Percentiles rank a stretch among this genome's conserved stretches.
Conservation (phyloP, 208 protist species). For the Novymonas esmeraldas region DNA sequence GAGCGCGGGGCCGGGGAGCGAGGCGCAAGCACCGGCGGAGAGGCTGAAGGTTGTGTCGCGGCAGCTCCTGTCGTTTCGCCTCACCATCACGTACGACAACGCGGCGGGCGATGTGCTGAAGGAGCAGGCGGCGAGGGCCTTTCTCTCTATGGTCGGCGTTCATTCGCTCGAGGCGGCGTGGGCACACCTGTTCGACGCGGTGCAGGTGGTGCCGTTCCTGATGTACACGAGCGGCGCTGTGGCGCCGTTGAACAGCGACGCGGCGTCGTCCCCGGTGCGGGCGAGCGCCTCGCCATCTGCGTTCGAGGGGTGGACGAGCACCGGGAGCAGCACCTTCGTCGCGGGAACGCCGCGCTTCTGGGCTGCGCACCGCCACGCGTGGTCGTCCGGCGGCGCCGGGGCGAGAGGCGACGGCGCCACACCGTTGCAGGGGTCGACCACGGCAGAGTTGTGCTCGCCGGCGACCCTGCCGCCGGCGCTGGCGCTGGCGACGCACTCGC, state of each 20-base stretch:
- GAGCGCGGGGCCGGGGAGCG: background rate
- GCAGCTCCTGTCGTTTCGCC: conserved; percentile 45
- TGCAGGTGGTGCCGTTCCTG: conserved; percentile 47
- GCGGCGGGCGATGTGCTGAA: conserved; percentile 18
- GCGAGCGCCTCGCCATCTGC: conserved; percentile 5
- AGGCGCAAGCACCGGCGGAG: background rate
- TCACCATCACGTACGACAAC: conserved; percentile 45
- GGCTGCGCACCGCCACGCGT: conserved; percentile 20
- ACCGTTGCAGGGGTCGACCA: conserved; percentile 21
- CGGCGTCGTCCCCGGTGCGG: background rate
- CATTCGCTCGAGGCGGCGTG: conserved; percentile 50
- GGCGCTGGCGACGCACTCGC: conserved; percentile 10
- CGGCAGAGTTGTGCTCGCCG: conserved; percentile 3
- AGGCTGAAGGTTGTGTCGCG: conserved; percentile 39
- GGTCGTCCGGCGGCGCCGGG: conserved; percentile 2
- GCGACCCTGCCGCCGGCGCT: background rate
- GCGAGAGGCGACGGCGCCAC: conserved; percentile 2
- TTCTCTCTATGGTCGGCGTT: conserved; percentile 45
- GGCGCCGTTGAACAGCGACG: background rate
- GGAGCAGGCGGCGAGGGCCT: conserved; percentile 25
- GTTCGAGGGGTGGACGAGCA: background rate
- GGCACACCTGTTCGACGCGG: conserved; percentile 43
- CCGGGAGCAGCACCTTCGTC: conserved; percentile 23
- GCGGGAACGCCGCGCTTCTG: conserved; percentile 40
- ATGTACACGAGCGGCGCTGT: conserved; percentile 2